These are phyloP conservation scores for Rubia tinctorum DNA, from an alignment of 305 asterid species.

Conservation along the genomic window DNA sequence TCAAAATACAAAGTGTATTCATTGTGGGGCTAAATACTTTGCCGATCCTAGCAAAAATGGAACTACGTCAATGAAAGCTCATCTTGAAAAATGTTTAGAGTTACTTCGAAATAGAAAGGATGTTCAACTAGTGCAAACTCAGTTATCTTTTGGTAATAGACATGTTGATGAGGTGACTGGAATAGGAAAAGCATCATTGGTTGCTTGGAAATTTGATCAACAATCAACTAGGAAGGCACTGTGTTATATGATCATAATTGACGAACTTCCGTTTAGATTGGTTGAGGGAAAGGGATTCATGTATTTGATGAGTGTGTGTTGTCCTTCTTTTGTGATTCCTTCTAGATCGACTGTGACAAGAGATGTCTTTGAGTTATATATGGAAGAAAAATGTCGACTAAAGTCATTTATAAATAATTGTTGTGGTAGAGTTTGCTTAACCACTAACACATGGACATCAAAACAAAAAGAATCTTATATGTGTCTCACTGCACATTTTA, in stretches of 20 bases:
- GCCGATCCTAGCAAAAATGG: too few relatives aligned
- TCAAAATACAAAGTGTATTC: too few relatives aligned
- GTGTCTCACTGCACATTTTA: not conserved
- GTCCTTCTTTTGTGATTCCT: not conserved
- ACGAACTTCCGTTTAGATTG: not conserved
- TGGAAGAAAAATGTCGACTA: not conserved
- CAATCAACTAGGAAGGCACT: too few relatives aligned
- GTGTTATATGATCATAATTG: not conserved
- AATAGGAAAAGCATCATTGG: too few relatives aligned
- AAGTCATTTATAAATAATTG: not conserved
- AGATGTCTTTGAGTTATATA: not conserved
- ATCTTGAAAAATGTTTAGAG: too few relatives aligned
- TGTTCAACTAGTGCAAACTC: too few relatives aligned
- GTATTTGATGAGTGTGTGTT: not conserved
- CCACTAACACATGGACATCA: not conserved
- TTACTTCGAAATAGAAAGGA: too few relatives aligned
- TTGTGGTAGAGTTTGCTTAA: not conserved
- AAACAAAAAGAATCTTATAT: not conserved
- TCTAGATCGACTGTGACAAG: not conserved
- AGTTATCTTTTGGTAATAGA: too few relatives aligned
- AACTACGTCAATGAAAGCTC: too few relatives aligned
- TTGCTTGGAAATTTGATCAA: too few relatives aligned
- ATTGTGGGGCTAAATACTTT: too few relatives aligned
- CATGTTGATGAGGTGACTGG: too few relatives aligned
- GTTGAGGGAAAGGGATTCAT: not conserved